Conservation (phyloP, 495 filamentous ascomycete genomes). For the Letharia columbiana region DNA sequence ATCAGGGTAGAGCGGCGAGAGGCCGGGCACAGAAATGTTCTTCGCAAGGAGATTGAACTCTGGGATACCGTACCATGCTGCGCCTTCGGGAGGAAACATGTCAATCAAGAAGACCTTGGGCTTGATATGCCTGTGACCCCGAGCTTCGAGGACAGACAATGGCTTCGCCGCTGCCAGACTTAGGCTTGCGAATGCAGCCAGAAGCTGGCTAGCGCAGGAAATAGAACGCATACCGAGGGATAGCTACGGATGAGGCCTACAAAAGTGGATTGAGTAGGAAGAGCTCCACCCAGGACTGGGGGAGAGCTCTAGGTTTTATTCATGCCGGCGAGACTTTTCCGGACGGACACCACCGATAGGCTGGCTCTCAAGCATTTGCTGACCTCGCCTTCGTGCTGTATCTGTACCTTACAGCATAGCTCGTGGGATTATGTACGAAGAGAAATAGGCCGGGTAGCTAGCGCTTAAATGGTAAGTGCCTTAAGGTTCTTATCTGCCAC, state of each 20-base stretch:
- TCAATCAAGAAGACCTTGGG: constrained; percentile 65
- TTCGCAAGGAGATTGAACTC: constrained; percentile 52
- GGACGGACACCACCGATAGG: not conserved
- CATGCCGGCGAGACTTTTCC: not conserved
- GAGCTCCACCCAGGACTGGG: not conserved
- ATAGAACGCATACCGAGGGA: not conserved
- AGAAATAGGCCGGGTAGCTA: not conserved
- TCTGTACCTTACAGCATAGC: constrained; percentile 1
- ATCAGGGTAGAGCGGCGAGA: constrained; percentile 56
- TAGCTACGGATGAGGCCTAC: not conserved
- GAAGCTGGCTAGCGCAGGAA: constrained; percentile 6
- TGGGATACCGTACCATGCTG: constrained; percentile 55
- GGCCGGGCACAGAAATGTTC: constrained; percentile 59
- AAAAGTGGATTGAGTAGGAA: not conserved
- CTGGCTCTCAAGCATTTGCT: not conserved
- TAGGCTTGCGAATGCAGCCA: constrained; percentile 5
- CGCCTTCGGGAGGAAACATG: constrained; percentile 63
- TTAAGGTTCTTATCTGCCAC: too few relatives aligned
- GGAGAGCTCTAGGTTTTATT: not conserved
- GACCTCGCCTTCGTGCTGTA: not conserved
- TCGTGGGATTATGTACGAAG: not conserved
- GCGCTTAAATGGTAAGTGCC: not conserved
- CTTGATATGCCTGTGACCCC: constrained; percentile 12
- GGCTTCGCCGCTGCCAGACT: constrained; percentile 15
- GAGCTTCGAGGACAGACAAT: constrained; percentile 3